Base-by-base conservation (phyloP, 2,329 filamentous ascomycete genomes). In the Hymenoscyphus occultus region DNA sequence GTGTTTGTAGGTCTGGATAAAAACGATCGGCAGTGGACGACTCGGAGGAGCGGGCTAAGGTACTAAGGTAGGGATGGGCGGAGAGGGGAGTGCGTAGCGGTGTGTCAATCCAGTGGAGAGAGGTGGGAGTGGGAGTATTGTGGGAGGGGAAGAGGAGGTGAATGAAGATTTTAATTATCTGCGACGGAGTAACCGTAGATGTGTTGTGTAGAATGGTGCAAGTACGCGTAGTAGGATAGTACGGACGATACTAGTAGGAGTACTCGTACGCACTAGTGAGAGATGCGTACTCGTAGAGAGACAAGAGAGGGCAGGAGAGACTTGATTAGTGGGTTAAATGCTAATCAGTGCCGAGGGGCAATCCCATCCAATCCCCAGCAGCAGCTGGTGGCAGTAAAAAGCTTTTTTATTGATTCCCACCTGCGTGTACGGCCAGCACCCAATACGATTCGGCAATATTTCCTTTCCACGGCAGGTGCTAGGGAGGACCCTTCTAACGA, bases 331-430 rank as follows among this genome's bases (percentile, higher is more conserved):
- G 45, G 6, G 22, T n/a, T 35, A 35, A 35, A 10, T 28, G 28
- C 2, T 28, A 22, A 51, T 51, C n/a, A 51, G n/a, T n/a, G 22
- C 10, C 19, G 45, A 51, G 45, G 45, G 45, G 45, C 45, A 51
- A 51, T 51, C 22, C 1, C 35, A 35, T 35, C 35, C 35, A 6
- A 7, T 35, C 35, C 35, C 35, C 5, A 7, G 35, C 35, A 35
- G 35, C 35, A 35, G 35, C 35, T 35, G 1, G 35, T 22, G 22
- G 45, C n/a, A 51, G 45, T 10, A 51, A 51, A 51, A 51, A 51
- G 45, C 45, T 51, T 51, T 51, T 51, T 51, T 51, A 51, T 51
- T 51, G 42, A 51, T 51, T 51, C 22, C 19, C n/a, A n/a, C n/a
- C 45, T 51, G 22, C 45, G 6, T 12, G 45, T 22, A 22, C n/a